These are phyloP conservation scores for Penicillium steckii DNA, from an alignment of 495 filamentous ascomycete genomes.

Conservation along the genomic window DNA sequence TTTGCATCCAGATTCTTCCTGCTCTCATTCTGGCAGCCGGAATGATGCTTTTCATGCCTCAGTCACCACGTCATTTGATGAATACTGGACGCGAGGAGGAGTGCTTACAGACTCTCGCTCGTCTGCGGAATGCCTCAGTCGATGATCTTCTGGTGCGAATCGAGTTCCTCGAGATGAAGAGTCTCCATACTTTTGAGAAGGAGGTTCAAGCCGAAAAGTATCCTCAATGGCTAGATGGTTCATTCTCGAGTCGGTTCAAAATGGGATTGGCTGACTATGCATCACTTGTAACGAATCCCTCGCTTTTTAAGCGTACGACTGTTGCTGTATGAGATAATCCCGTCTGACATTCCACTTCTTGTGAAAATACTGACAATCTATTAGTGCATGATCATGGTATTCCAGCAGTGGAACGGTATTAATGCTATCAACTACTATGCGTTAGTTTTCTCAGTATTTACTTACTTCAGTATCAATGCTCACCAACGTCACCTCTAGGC, in stretches of 20 bases:
- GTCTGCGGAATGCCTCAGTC: conserved; percentile 55
- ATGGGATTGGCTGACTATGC: conserved; percentile 30
- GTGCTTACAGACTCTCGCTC: conserved; percentile 53
- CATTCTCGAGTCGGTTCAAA: conserved; percentile 30
- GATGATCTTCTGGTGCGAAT: conserved; percentile 68
- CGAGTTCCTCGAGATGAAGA: conserved; percentile 79
- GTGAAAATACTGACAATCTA: conserved; percentile 3
- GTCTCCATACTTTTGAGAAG: conserved; percentile 72
- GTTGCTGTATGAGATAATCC: conserved; percentile 27
- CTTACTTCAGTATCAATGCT: not conserved
- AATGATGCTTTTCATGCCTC: conserved; percentile 69
- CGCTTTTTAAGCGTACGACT: conserved; percentile 36
- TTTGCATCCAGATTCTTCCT: conserved; percentile 45
- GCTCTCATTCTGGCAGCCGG: conserved; percentile 41
- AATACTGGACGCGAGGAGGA: conserved; percentile 20
- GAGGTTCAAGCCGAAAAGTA: conserved; percentile 56
- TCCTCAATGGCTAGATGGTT: conserved; percentile 31
- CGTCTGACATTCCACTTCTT: not conserved
- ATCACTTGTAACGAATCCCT: conserved; percentile 34
- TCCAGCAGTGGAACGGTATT: conserved; percentile 66
- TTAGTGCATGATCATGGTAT: conserved; percentile 40
- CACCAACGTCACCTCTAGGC: conserved; percentile 15
- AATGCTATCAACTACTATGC: conserved; percentile 38
- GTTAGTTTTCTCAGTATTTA: not conserved
- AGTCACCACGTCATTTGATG: conserved; percentile 75